Conservation (phyloP, 2,329 filamentous ascomycete species). For the Thielaviopsis punctulata region DNA sequence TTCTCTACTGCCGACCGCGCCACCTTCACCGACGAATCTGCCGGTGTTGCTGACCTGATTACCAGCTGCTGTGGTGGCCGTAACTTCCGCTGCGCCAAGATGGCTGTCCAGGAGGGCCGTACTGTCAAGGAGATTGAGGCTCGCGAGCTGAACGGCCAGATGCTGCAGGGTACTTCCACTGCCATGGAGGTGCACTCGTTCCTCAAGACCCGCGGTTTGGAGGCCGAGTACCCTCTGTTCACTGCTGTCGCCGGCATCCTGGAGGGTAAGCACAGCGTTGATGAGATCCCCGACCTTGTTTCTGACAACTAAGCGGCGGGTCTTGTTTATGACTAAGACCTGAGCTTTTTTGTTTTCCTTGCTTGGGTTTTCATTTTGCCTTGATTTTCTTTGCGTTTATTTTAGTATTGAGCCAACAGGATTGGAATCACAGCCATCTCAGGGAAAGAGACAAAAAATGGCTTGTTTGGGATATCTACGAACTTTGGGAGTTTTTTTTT, state of each 20-base stretch:
- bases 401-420: slow-evolving; percentile 9
- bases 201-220: slow-evolving; percentile 58
- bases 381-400: background rate
- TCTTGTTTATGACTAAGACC: background rate
- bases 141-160: slow-evolving; percentile 86
- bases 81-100: slow-evolving; percentile 87
- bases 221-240: slow-evolving; percentile 79
- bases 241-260: slow-evolving; percentile 71
- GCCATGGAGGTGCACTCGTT: slow-evolving; percentile 85
- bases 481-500: slow-evolving; percentile 4
- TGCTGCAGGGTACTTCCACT: slow-evolving; percentile 85
- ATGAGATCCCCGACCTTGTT: slow-evolving; percentile 63
- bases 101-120: slow-evolving; percentile 63
- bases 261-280: slow-evolving; percentile 55
- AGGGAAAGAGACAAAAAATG: slow-evolving; percentile 10
- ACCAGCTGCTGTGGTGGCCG: slow-evolving; percentile 83
- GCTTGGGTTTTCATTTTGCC: slow-evolving; percentile 2
- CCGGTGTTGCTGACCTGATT: slow-evolving; percentile 87
- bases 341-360: background rate
- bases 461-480: slow-evolving; percentile 7
- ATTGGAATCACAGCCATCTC: slow-evolving; percentile 10
- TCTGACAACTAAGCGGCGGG: slow-evolving; percentile 16
- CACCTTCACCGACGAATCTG: slow-evolving; percentile 94
- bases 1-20: slow-evolving; percentile 67
- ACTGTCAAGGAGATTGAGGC: slow-evolving; percentile 76